Evolutionary conservation across 1,284 basidiomycete genomes (phyloP).

Genomic region (Puccinia hordei): DNA sequence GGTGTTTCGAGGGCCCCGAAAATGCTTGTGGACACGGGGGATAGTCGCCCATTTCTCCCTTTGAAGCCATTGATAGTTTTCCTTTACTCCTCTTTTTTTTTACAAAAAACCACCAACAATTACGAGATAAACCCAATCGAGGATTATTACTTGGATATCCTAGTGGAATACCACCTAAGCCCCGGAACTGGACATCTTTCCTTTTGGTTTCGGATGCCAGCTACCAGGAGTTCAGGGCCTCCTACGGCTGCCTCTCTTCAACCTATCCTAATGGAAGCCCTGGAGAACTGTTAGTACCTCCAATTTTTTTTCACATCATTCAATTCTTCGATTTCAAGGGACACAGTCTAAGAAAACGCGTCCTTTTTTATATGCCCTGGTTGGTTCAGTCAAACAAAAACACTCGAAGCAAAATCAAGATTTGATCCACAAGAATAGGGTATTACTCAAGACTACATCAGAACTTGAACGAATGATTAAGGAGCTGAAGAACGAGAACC

Average conservation of each 20-base stretch:
- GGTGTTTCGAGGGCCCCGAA: too few relatives aligned
- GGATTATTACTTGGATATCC: neutral
- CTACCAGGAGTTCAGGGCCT: constrained; percentile 46
- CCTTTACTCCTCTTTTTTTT: too few relatives aligned
- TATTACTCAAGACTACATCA: constrained; percentile 36
- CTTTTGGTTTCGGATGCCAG: constrained; percentile 6
- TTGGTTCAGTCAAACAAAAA: constrained; percentile 46
- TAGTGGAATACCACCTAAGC: neutral
- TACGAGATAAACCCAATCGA: too few relatives aligned
- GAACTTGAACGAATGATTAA: constrained; percentile 38
- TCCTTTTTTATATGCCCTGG: neutral
- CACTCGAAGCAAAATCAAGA: constrained; percentile 50
- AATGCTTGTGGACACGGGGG: too few relatives aligned
- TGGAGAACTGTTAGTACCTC: constrained; percentile 36
- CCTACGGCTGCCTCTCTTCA: constrained; percentile 39
- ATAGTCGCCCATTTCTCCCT: too few relatives aligned
- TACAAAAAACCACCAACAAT: too few relatives aligned
- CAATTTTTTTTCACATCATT: neutral
- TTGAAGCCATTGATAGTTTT: too few relatives aligned
- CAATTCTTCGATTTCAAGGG: neutral
- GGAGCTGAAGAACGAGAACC: constrained; percentile 38
- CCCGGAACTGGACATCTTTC: neutral
- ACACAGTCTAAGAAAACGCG: neutral
- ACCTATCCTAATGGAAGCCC: constrained; percentile 48
- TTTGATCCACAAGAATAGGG: constrained; percentile 48